A percentile compares a stretch with the other conserved stretches of the same genome.
Evolutionary conservation across 208 protist species (phyloP).

Genomic region (Leishmania arabica): DNA sequence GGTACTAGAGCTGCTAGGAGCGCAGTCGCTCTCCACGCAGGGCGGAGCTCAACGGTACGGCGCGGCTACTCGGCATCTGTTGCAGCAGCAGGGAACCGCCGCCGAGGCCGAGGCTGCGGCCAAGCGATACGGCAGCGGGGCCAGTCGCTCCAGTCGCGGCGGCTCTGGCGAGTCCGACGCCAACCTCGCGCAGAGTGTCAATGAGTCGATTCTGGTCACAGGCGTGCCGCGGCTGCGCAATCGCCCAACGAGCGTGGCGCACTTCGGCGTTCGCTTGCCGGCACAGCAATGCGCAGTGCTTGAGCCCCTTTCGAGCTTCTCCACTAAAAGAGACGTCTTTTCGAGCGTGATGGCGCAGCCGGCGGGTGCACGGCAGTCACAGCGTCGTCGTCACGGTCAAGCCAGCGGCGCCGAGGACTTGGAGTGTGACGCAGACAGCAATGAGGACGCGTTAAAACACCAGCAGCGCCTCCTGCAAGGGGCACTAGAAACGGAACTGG

Average conservation of each 20-base stretch:
- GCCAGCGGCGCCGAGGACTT: background rate
- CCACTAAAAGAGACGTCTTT: constrained; percentile 39
- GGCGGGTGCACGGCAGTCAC: background rate
- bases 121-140: background rate
- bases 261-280: constrained; percentile 34
- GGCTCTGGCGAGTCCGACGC: background rate
- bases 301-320: constrained; percentile 28
- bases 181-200: background rate
- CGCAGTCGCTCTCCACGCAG: constrained; percentile 37
- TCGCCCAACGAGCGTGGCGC: constrained; percentile 20
- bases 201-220: background rate
- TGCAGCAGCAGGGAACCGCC: constrained; percentile 7
- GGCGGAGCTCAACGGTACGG: constrained; percentile 40
- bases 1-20: constrained; percentile 48
- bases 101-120: background rate
- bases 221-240: constrained; percentile 29
- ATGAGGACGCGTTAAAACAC: constrained; percentile 38
- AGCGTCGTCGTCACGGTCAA: background rate
- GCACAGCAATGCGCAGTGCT: constrained; percentile 6
- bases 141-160: background rate
- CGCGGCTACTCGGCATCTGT: constrained; percentile 28
- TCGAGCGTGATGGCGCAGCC: constrained; percentile 35
- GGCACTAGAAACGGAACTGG: constrained; percentile 59
- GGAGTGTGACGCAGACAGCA: constrained; percentile 13
- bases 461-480: constrained; percentile 36